Evolutionary conservation across 2,329 filamentous ascomycete genomes (phyloP), one percentile per base, ranked within the genome.

Genomic region (Harringtonia aguacate): DNA sequence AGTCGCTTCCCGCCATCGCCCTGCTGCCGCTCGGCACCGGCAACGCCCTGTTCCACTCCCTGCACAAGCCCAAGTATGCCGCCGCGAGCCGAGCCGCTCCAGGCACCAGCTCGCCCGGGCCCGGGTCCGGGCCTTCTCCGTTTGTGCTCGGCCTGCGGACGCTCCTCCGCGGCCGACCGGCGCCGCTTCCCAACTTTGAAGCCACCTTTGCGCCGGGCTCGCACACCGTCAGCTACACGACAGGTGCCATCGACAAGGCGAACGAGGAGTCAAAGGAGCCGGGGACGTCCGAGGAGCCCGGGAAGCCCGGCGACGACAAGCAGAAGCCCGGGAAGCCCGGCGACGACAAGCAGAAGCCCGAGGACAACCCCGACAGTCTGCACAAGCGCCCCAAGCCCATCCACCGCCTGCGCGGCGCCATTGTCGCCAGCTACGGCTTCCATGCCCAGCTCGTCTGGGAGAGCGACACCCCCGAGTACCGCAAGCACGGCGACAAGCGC

Each of bases 391-490:
- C 61, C 28, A 54, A 61, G 10, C 46, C 51, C 1, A 61, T 69
- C 5, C 55, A 58, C 0, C 58, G 62, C 37, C 66, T 83, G 21
- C 75, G 84, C 54, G 89, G 51, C 22, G 84, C 83, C 21, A 86
- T 95, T 20, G 89, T 97, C 2, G 82, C 81, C 36, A 92, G 84
- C 60, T 94, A 94, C 74, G 90, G 85, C 18, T 79, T 97, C 56
- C 90, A 97, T 57, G 86, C 89, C 27, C 80, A 82, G 35, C 72
- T 97, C 4, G 87, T 97, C 20, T 88, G 86, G 53, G 88, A 95
- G 65, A 92, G 85, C 61, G 90, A 97, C 61, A 94, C 89, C 0
- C 68, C 76, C 0, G 82, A 79, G 51, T 90, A 90, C 61, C 81
- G 90, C 49, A 75, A 77, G 52, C 81, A 84, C 55, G 90, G 90